Conservation (phyloP, 2,329 filamentous ascomycete species). For the Metarhizium robertsii region DNA sequence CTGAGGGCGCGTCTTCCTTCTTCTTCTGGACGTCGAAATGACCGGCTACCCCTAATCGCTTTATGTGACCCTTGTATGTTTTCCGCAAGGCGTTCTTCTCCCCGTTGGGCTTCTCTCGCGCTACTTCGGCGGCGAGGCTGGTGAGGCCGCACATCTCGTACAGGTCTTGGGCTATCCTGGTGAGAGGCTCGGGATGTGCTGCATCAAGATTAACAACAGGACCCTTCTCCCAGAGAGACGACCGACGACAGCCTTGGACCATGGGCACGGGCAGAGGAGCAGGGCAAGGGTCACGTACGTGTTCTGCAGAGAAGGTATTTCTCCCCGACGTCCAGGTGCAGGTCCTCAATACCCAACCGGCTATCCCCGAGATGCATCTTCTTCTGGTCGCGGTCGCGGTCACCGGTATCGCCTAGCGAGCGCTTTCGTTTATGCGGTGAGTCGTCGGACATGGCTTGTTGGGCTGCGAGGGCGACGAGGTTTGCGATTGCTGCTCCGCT, state of each 20-base stretch:
- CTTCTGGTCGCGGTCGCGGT: conserved; percentile 48
- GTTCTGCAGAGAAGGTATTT: conserved; percentile 60
- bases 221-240: conserved; percentile 7
- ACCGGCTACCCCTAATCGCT: conserved; percentile 51
- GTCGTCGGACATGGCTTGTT: conserved; percentile 39
- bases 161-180: conserved; percentile 44
- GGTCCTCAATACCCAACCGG: conserved; percentile 52
- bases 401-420: conserved; percentile 43
- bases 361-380: conserved; percentile 54
- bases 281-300: conserved; percentile 49
- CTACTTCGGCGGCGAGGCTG: conserved; percentile 50
- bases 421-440: conserved; percentile 55
- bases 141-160: conserved; percentile 49
- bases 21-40: conserved; percentile 51
- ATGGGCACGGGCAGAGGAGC: no score
- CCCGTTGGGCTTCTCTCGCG: conserved; percentile 54
- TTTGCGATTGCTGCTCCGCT: background rate
- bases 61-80: conserved; percentile 61
- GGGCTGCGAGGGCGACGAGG: conserved; percentile 44
- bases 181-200: conserved; percentile 40
- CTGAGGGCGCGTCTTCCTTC: conserved; percentile 39
- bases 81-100: conserved; percentile 59
- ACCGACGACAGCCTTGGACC: conserved; percentile 4
- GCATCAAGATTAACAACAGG: conserved; percentile 14
- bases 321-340: conserved; percentile 56